Percentiles rank a stretch among this genome's conserved stretches.
phyloP scores from a whole-genome alignment of 2,329 filamentous ascomycete species.

The Hypoxylon sp. region DNA sequence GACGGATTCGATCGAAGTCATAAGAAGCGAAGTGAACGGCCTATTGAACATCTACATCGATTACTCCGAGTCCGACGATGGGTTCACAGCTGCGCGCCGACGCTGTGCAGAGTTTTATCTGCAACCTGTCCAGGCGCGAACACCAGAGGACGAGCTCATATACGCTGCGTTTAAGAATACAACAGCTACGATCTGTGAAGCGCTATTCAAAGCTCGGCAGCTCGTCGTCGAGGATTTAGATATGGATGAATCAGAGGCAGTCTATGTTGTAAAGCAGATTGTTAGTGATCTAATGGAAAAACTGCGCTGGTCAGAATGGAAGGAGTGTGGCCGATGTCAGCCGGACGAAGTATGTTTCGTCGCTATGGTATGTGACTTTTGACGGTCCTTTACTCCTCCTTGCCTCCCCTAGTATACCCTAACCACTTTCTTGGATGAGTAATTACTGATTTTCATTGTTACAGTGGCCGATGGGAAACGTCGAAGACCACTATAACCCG shows the following conservation, averaged over 20 bases:
- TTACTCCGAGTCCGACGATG: constrained; percentile 53
- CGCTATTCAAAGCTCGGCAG: constrained; percentile 52
- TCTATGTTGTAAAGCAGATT: constrained; percentile 25
- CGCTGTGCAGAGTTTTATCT: constrained; percentile 66
- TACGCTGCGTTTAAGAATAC: constrained; percentile 58
- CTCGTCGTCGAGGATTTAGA: constrained; percentile 46
- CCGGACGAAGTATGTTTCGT: constrained; percentile 57
- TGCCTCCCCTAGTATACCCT: too few relatives aligned
- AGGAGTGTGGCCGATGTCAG: constrained; percentile 54
- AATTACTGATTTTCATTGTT: neutral
- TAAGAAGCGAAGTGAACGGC: constrained; percentile 57
- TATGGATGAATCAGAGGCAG: constrained; percentile 16
- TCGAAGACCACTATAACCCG: constrained; percentile 53
- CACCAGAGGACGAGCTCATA: constrained; percentile 63
- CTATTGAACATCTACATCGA: constrained; percentile 63
- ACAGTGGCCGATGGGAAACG: constrained; percentile 55
- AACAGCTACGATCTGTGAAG: constrained; percentile 39
- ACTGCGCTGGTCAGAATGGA: constrained; percentile 57
- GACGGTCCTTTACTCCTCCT: too few relatives aligned
- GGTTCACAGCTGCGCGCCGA: constrained; percentile 57
- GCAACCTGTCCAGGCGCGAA: constrained; percentile 54
- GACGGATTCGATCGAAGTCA: constrained; percentile 48
- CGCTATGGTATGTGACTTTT: constrained; percentile 51
- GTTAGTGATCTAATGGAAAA: constrained; percentile 48
- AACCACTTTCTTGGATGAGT: neutral